These are phyloP conservation scores for Auxenochlorella pyrenoidosa DNA, from an alignment of 139 green algal species.

Conservation along the genomic window DNA sequence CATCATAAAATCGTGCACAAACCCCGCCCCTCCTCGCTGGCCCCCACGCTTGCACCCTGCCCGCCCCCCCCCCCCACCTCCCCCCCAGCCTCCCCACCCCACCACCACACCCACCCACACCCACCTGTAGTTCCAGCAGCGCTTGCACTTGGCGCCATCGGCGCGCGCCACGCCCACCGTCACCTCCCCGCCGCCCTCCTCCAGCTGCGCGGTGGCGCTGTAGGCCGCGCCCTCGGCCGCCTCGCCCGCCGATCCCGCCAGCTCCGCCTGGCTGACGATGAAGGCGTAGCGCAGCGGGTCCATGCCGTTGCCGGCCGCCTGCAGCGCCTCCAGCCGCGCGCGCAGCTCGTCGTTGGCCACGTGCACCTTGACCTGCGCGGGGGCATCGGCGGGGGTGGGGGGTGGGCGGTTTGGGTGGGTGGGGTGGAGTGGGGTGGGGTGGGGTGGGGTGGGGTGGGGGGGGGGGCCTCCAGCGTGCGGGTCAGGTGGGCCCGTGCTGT, in stretches of 20 bases:
- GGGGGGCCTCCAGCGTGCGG: too few relatives aligned
- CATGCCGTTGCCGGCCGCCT: slow-evolving; percentile 67
- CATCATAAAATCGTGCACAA: neutral
- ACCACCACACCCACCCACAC: neutral
- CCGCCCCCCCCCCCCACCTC: neutral
- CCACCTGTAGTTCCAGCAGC: slow-evolving; percentile 97
- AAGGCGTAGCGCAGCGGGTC: slow-evolving; percentile 88
- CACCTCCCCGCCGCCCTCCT: slow-evolving; percentile 59
- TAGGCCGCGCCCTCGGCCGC: slow-evolving; percentile 1
- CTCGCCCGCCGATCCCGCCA: slow-evolving; percentile 32
- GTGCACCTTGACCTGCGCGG: slow-evolving; percentile 69
- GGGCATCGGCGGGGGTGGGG: neutral
- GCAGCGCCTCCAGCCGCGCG: slow-evolving; percentile 61
- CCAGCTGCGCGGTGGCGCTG: slow-evolving; percentile 27
- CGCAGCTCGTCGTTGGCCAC: slow-evolving; percentile 57
- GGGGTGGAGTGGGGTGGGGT: neutral
- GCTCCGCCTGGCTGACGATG: slow-evolving; percentile 74
- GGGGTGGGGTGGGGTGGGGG: too few relatives aligned
- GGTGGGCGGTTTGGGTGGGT: neutral
- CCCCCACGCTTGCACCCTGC: neutral
- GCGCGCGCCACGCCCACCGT: slow-evolving; percentile 84
- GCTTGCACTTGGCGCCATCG: slow-evolving; percentile 87
- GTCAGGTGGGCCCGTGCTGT: too few relatives aligned
- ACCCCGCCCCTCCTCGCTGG: neutral
- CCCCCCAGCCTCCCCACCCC: slow-evolving; percentile 18